Conservation (phyloP, 495 filamentous ascomycete genomes). For the Aspergillus carlsbadensis region DNA sequence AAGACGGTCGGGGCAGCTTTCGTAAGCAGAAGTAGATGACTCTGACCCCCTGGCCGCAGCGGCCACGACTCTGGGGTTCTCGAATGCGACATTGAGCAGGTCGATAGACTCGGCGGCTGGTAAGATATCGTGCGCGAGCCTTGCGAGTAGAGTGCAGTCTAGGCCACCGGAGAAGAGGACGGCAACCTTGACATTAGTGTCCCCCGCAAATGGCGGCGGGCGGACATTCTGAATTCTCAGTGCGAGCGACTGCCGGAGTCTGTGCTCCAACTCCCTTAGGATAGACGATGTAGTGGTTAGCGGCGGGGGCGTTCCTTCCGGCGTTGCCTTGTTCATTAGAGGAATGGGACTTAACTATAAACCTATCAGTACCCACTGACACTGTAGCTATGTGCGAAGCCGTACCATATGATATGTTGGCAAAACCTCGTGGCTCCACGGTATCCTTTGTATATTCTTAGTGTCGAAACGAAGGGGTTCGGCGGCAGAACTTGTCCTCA, state of each 20-base stretch:
- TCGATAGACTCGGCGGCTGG: conserved; percentile 70
- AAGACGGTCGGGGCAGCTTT: conserved; percentile 83
- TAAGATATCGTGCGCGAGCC: conserved; percentile 77
- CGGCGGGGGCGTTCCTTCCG: conserved; percentile 29
- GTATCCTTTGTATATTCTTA: conserved; percentile 34
- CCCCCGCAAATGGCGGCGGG: conserved; percentile 39
- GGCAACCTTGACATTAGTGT: conserved; percentile 57
- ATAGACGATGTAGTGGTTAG: conserved; percentile 51
- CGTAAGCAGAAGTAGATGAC: conserved; percentile 54
- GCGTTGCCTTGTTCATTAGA: conserved; percentile 57
- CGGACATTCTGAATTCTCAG: conserved; percentile 70
- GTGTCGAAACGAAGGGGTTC: conserved; percentile 6
- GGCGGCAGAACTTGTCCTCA: not conserved
- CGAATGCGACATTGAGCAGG: conserved; percentile 93
- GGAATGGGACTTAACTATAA: conserved; percentile 58
- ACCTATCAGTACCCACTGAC: not conserved
- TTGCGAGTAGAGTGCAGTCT: conserved; percentile 86
- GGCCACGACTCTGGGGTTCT: conserved; percentile 76
- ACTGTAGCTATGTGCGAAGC: not conserved
- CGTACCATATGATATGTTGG: conserved; percentile 41
- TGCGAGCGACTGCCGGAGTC: conserved; percentile 62
- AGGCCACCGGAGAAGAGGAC: conserved; percentile 93
- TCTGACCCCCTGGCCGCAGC: conserved; percentile 29
- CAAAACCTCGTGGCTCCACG: conserved; percentile 26
- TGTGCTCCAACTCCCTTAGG: conserved; percentile 54